Evolutionary conservation across 371 early-diverging fungal species (phyloP), one percentile per base, ranked within the genome.

Genomic region (Mucor irregularis): DNA sequence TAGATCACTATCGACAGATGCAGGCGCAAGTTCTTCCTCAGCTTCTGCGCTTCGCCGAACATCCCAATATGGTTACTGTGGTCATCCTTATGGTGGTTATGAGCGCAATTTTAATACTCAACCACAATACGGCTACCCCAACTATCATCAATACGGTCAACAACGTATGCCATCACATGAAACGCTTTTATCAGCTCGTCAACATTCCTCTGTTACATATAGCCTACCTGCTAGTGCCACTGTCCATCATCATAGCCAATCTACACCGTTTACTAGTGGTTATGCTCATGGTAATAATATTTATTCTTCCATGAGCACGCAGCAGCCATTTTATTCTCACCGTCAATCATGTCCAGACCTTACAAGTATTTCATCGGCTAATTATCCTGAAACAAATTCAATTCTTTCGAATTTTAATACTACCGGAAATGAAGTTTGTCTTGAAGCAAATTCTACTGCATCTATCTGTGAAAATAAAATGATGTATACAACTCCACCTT

Each of bases 341-440:
- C 49, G 64, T 35, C 64, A 64, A 35, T 64, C 64, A 11, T 64
- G 64, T 24, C 56, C 64, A 25, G 60, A 64, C 21, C 30, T 64
- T 31, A 24, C 57, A n/a, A 47, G 21, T 19, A 56, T 30, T 9
- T 17, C 38, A n/a, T n/a, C n/a, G n/a, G n/a, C n/a, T n/a, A n/a
- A n/a, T 7, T 54, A 58, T 31, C 38, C 49, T 63, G 63, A 63
- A 63, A 63, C 63, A 53, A 54, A 21, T 34, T n/a, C n/a, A n/a
- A 48, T 22, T 3, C 48, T 51, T n/a, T 40, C 39, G 3, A 30
- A 51, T 40, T 51, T 51, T 19, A 57, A 47, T 26, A 47, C 56
- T 29, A 26, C 33, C 33, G 30, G 33, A 8, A 47, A 47, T 29
- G 48, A 38, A 25, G 38, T 19, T 3, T 46, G 47, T 10, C 46